A percentile compares a stretch with the other conserved stretches of the same genome.
phyloP scores from a whole-genome alignment of 768 basidiomycete genomes.

The Mycena galopus region DNA sequence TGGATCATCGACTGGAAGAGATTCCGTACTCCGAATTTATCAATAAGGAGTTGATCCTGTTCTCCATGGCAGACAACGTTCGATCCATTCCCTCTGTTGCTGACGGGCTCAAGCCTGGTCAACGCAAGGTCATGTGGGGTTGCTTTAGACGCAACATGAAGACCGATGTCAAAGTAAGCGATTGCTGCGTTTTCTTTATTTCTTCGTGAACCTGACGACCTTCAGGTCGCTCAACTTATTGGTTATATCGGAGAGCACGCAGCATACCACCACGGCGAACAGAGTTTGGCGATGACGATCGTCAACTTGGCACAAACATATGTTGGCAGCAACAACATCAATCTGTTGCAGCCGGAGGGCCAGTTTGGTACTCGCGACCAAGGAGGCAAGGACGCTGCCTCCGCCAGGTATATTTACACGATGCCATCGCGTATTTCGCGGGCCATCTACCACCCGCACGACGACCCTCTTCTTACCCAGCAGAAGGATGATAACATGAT shows the following conservation, averaged over 20 bases:
- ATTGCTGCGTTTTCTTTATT: background rate
- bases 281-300: conserved; percentile 88
- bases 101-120: conserved; percentile 97
- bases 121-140: conserved; percentile 96
- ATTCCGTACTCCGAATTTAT: conserved; percentile 95
- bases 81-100: conserved; percentile 96
- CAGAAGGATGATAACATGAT: conserved; percentile 86
- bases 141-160: conserved; percentile 96
- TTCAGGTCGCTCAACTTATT: conserved; percentile 92
- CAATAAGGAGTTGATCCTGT: conserved; percentile 96
- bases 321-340: conserved; percentile 96
- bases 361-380: conserved; percentile 95
- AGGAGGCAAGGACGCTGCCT: conserved; percentile 97
- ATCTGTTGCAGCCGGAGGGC: conserved; percentile 88
- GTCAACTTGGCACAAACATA: conserved; percentile 94
- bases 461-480: conserved; percentile 88
- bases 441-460: conserved; percentile 82
- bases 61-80: conserved; percentile 99
- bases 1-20: conserved; percentile 89
- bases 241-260: conserved; percentile 96
- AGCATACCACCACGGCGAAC: conserved; percentile 97
- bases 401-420: conserved; percentile 96
- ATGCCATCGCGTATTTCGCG: conserved; percentile 81
- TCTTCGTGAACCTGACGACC: background rate
- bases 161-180: conserved; percentile 87